phyloP scores from a whole-genome alignment of 2,329 filamentous ascomycete species.

The Pseudogymnoascus pannorum region DNA sequence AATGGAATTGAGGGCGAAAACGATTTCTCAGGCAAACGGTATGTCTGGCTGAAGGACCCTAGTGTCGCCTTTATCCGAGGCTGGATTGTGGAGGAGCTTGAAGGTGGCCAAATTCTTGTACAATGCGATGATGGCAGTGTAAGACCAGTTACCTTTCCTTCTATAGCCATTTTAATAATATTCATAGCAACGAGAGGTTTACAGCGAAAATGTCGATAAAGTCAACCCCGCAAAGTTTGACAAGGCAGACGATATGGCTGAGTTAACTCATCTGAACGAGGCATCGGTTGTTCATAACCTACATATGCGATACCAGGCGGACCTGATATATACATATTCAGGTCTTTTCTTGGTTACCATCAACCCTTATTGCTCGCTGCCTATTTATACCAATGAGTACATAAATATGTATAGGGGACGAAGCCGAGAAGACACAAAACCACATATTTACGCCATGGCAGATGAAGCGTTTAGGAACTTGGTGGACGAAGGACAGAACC shows the following conservation, averaged over 20 bases:
- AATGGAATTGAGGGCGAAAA: conserved; percentile 90
- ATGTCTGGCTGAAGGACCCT: conserved; percentile 92
- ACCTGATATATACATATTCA: conserved; percentile 97
- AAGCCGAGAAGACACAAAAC: conserved; percentile 86
- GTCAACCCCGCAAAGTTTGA: conserved; percentile 99
- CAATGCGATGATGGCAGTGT: conserved; percentile 91
- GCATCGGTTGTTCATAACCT: conserved; percentile 96
- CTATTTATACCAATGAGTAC: conserved; percentile 95
- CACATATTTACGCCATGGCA: conserved; percentile 96
- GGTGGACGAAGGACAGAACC: conserved; percentile 89
- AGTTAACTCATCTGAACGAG: conserved; percentile 95
- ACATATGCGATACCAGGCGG: conserved; percentile 87
- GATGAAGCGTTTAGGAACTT: conserved; percentile 94
- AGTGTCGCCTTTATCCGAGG: conserved; percentile 85
- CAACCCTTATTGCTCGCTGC: conserved; percentile 89
- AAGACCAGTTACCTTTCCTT: conserved; percentile 32
- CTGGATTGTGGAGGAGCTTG: conserved; percentile 79
- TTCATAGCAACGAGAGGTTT: conserved; percentile 74
- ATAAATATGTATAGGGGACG: conserved; percentile 96
- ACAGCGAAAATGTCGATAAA: conserved; percentile 86
- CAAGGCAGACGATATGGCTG: conserved; percentile 98
- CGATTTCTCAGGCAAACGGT: conserved; percentile 96
- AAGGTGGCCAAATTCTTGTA: conserved; percentile 63
- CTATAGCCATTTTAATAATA: conserved; percentile 14
- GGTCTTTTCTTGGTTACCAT: conserved; percentile 94